phyloP scores from a whole-genome alignment of 495 filamentous ascomycete species.

The Annulohypoxylon bovei region DNA sequence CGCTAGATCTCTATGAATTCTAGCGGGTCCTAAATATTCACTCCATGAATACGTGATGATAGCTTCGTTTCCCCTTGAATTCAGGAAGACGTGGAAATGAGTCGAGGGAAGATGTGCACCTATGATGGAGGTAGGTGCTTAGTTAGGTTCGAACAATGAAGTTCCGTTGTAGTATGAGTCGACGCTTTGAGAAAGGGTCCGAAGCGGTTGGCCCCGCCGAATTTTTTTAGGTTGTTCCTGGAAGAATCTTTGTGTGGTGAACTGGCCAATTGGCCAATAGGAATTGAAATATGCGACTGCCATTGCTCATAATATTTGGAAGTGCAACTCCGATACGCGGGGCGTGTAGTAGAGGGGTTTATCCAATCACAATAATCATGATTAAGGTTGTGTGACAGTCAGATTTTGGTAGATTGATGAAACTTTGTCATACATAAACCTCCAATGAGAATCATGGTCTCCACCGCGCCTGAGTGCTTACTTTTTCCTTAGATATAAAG shows the following conservation, averaged over 20 bases:
- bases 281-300: neutral
- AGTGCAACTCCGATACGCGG: constrained; percentile 35
- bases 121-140: constrained; percentile 8
- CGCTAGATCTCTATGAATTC: constrained; percentile 6
- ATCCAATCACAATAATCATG: neutral
- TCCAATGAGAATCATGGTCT: neutral
- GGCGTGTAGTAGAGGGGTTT: constrained; percentile 24
- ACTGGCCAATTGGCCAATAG: constrained; percentile 29
- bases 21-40: constrained; percentile 13
- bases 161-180: constrained; percentile 29
- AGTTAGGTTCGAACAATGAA: constrained; percentile 31
- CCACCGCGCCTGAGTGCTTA: neutral
- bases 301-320: neutral
- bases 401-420: neutral
- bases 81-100: constrained; percentile 12
- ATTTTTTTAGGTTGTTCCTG: constrained; percentile 25
- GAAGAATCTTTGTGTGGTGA: constrained; percentile 29
- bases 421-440: neutral
- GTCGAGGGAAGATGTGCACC: constrained; percentile 19
- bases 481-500: neutral
- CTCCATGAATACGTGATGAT: constrained; percentile 2
- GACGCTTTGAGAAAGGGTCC: constrained; percentile 39
- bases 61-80: neutral
- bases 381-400: neutral
- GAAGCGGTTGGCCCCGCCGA: constrained; percentile 28